phyloP scores from a whole-genome alignment of 139 green algal species.

The Pleodorina starrii region DNA sequence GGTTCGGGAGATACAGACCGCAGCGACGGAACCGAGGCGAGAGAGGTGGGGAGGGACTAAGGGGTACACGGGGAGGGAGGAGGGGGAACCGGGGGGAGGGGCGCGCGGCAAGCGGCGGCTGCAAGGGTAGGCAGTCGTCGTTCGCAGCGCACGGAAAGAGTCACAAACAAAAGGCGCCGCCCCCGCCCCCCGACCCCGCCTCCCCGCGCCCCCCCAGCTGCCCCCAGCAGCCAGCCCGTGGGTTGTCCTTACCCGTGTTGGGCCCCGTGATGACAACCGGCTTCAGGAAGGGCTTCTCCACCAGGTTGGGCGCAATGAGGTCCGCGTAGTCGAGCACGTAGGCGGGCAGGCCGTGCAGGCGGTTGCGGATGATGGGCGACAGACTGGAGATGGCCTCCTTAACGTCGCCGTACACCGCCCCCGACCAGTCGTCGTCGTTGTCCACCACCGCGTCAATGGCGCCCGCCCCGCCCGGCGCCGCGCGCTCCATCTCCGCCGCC shows the following conservation, averaged over 20 bases:
- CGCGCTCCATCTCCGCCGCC: constrained; percentile 49
- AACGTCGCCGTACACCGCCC: constrained; percentile 51
- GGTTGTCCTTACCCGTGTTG: constrained; percentile 33
- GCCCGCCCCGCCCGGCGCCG: not conserved
- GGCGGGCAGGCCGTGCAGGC: constrained; percentile 77
- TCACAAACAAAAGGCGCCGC: too few relatives aligned
- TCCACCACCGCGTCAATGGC: constrained; percentile 44
- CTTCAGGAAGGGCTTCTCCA: constrained; percentile 86
- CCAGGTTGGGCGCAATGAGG: constrained; percentile 82
- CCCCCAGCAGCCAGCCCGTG: too few relatives aligned
- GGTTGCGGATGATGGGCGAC: constrained; percentile 83
- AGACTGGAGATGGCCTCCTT: constrained; percentile 81
- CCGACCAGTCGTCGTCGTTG: constrained; percentile 29
- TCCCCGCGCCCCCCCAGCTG: too few relatives aligned
- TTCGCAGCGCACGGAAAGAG: too few relatives aligned
- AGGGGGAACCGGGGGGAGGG: too few relatives aligned
- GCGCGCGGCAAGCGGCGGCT: too few relatives aligned
- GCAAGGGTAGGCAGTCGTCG: too few relatives aligned
- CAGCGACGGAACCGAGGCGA: too few relatives aligned
- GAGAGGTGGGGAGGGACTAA: too few relatives aligned
- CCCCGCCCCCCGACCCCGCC: too few relatives aligned
- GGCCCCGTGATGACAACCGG: constrained; percentile 60
- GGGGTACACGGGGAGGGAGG: too few relatives aligned
- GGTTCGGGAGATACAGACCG: too few relatives aligned
- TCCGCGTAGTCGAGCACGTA: constrained; percentile 90